Conservation (phyloP, 176 grass and related monocot genomes). For the Musa troglodytarum region DNA sequence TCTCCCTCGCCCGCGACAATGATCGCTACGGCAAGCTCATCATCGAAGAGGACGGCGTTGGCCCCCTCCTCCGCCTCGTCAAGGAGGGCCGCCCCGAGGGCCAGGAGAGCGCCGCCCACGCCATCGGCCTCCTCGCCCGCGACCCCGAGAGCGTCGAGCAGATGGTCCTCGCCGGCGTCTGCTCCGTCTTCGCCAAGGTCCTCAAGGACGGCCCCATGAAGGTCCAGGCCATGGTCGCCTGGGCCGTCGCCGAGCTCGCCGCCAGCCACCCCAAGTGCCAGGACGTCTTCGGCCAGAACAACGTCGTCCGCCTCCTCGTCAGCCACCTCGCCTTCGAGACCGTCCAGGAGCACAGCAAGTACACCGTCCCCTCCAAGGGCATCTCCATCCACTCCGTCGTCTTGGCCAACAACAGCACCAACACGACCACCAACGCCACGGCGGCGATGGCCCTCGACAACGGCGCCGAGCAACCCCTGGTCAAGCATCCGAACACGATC, state of each 20-base stretch:
- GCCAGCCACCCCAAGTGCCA: conserved; percentile 68
- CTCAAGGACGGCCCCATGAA: conserved; percentile 93
- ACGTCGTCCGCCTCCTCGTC: conserved; percentile 64
- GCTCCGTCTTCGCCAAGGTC: conserved; percentile 71
- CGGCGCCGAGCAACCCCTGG: conserved; percentile 16
- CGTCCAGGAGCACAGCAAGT: conserved; percentile 94
- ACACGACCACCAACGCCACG: not conserved
- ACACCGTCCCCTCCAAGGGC: conserved; percentile 50
- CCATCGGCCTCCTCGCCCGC: conserved; percentile 75
- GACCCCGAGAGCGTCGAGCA: conserved; percentile 84
- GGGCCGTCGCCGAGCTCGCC: conserved; percentile 85
- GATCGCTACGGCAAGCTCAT: conserved; percentile 88
- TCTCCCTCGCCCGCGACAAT: conserved; percentile 81
- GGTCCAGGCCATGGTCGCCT: conserved; percentile 83
- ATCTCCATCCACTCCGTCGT: conserved; percentile 73
- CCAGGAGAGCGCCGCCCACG: conserved; percentile 70
- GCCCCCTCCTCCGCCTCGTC: conserved; percentile 62
- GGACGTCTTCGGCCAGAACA: conserved; percentile 74
- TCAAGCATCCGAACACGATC: conserved; percentile 24
- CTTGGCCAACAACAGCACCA: conserved; percentile 60
- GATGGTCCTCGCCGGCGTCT: conserved; percentile 69
- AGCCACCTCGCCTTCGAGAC: conserved; percentile 88
- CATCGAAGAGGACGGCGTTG: conserved; percentile 88
- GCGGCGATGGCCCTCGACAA: conserved; percentile 18
- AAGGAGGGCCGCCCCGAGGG: conserved; percentile 73